Evolutionary conservation across 2,329 filamentous ascomycete genomes (phyloP).

Genomic region (Ascochyta rabiei): DNA sequence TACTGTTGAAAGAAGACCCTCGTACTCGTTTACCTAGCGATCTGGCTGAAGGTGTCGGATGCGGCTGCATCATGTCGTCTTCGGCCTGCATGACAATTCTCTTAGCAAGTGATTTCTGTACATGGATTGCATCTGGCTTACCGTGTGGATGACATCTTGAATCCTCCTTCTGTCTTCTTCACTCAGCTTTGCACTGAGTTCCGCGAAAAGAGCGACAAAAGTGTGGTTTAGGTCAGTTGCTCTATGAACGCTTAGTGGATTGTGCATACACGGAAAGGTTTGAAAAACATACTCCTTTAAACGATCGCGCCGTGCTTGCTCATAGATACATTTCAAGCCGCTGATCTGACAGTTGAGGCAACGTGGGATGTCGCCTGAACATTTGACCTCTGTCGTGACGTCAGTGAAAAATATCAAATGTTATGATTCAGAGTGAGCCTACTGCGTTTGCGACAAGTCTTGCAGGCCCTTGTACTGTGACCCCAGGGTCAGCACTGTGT

Average conservation of each 20-base stretch:
- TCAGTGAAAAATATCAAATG: background rate
- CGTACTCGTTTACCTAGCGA: constrained; percentile 27
- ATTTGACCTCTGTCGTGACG: constrained; percentile 27
- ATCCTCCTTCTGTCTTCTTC: constrained; percentile 26
- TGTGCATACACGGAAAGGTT: background rate
- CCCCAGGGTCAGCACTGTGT: background rate
- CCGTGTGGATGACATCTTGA: constrained; percentile 24
- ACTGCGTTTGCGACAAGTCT: constrained; percentile 34
- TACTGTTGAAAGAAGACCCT: background rate
- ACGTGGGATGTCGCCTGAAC: constrained; percentile 29
- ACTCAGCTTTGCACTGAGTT: constrained; percentile 23
- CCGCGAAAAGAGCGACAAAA: constrained; percentile 23
- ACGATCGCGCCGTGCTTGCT: constrained; percentile 32
- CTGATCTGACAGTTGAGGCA: constrained; percentile 26
- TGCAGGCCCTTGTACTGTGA: constrained; percentile 28
- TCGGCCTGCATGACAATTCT: constrained; percentile 18
- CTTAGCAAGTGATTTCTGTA: background rate
- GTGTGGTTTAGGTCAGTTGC: constrained; percentile 29
- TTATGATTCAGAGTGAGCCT: background rate
- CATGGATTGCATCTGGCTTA: constrained; percentile 4
- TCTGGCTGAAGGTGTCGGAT: background rate
- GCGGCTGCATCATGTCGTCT: constrained; percentile 22
- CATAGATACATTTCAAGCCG: constrained; percentile 27
- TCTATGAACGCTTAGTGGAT: constrained; percentile 4
- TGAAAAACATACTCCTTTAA: constrained; percentile 26